A percentile compares a stretch with the other conserved stretches of the same genome.
Evolutionary conservation across 2,329 filamentous ascomycete species (phyloP).

Genomic region (Trichothecium sympodiale): DNA sequence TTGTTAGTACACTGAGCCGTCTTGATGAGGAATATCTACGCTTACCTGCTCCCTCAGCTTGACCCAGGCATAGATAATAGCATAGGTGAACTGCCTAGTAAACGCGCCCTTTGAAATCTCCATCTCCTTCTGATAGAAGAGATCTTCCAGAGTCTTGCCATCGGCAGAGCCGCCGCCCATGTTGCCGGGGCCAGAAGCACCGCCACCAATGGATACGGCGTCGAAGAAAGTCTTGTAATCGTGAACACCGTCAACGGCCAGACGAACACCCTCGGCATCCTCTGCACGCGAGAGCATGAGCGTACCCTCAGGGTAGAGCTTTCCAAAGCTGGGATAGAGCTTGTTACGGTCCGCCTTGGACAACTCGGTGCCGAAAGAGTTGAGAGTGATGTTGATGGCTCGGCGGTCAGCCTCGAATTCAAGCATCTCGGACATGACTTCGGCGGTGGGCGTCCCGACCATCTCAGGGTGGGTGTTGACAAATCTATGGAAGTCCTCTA

Average conservation of each 20-base stretch:
- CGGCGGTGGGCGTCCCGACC: conserved; percentile 75
- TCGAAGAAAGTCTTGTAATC: conserved; percentile 98
- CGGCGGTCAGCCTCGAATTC: conserved; percentile 95
- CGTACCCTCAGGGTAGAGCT: conserved; percentile 86
- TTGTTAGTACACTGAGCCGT: conserved; percentile 16
- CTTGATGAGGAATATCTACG: conserved; percentile 4
- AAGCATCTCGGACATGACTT: conserved; percentile 91
- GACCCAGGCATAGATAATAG: conserved; percentile 95
- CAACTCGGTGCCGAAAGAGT: conserved; percentile 95
- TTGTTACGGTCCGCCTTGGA: conserved; percentile 91
- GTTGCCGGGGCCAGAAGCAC: conserved; percentile 65
- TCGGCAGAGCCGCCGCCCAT: conserved; percentile 73
- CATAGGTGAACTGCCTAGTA: conserved; percentile 89
- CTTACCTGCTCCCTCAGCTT: conserved; percentile 92
- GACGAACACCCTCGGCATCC: conserved; percentile 83
- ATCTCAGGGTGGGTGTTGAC: conserved; percentile 85
- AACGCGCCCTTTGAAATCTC: conserved; percentile 93
- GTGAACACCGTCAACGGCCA: conserved; percentile 83
- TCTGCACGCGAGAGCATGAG: conserved; percentile 92
- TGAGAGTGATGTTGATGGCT: conserved; percentile 97
- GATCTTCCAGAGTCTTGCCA: conserved; percentile 83
- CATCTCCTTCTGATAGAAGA: conserved; percentile 99
- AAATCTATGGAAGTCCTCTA: conserved; percentile 94
- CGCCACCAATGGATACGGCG: conserved; percentile 67
- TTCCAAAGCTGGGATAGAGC: conserved; percentile 86